Evolutionary conservation across 495 filamentous ascomycete genomes (phyloP), one percentile per base, ranked within the genome.

Genomic region (Neurospora hispaniola): DNA sequence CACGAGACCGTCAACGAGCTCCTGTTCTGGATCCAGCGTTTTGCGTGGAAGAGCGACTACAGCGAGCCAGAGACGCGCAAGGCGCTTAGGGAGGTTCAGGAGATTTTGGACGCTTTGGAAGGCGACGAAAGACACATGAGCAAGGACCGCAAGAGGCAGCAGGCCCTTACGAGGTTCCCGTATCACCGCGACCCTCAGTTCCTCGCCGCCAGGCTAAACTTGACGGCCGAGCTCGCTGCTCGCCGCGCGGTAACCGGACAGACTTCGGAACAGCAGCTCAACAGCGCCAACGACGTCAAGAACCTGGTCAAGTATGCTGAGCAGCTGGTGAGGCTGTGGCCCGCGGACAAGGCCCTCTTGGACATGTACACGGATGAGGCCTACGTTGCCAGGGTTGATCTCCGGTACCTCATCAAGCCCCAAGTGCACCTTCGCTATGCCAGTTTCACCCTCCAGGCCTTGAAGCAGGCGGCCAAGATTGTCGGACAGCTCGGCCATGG

Each of bases 91-190:
- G 78, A 86, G 76, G 83, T 85, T 0, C 83, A 87, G 75, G 79
- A 85, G 74, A 78, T 89, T 10, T 74, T 87, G 35, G 81, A 82
- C 12, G 48, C 89, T 59, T 82, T 91, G 77, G 85, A 91, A 73
- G 75, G n/a, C 41, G 72, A 83, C 0, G 72, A 83, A 31, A 77
- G 76, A 9, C 87, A 89, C 73, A 42, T 72, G 71, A 77, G 71
- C 4, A 69, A 31, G 42, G 23, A 23, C 54, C 44, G 71, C 9
- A 74, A 75, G 12, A 71, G 72, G 20, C 11, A 72, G 9, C 18
- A 38, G 11, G 23, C 69, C 44, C 35, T 11, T 44, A 27, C 10
- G n/a, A 10, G 1, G 23, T 73, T 73, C 40, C 79, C 80, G 18
- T 76, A 82, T 27, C 42, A 75, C 74, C 76, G 78, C 1, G 83